Conservation (phyloP, 2,329 filamentous ascomycete species). For the Endoconidiophora laricicola region DNA sequence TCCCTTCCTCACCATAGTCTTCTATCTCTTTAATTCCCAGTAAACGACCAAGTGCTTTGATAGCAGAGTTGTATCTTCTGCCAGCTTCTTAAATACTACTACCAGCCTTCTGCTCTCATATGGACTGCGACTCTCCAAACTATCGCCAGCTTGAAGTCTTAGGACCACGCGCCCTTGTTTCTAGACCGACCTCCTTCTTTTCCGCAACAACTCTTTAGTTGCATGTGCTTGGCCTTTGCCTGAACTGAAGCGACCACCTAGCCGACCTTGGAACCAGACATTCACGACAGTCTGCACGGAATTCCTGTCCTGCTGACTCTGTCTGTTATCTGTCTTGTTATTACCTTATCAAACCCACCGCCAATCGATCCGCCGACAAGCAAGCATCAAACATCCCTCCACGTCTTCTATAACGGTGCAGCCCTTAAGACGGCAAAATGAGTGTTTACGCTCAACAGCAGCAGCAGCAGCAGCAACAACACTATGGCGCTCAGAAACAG, state of each 20-base stretch:
- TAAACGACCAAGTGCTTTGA: too few relatives aligned
- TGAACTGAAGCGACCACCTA: conserved; percentile 1
- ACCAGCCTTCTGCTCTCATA: too few relatives aligned
- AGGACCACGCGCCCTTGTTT: too few relatives aligned
- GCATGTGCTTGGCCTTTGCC: background rate
- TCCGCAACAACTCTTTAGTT: background rate
- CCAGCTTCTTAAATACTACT: too few relatives aligned
- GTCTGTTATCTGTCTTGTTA: background rate
- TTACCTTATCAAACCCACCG: background rate
- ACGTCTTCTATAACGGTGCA: background rate
- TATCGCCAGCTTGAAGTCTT: too few relatives aligned
- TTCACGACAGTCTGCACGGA: too few relatives aligned
- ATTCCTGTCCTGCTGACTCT: too few relatives aligned
- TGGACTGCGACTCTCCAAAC: too few relatives aligned
- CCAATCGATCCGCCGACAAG: background rate
- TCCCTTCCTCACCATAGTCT: too few relatives aligned
- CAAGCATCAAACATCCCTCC: background rate
- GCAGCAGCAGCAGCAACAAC: background rate
- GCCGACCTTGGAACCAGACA: background rate
- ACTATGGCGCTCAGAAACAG: background rate
- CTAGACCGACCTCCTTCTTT: conserved; percentile 5
- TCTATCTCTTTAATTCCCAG: too few relatives aligned
- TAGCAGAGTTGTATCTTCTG: too few relatives aligned
- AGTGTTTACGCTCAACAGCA: background rate
- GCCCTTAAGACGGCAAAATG: background rate